A percentile compares a stretch with the other conserved stretches of the same genome.
Evolutionary conservation across 441 rosid species (phyloP).

Genomic region (Aquilaria agallochum): DNA sequence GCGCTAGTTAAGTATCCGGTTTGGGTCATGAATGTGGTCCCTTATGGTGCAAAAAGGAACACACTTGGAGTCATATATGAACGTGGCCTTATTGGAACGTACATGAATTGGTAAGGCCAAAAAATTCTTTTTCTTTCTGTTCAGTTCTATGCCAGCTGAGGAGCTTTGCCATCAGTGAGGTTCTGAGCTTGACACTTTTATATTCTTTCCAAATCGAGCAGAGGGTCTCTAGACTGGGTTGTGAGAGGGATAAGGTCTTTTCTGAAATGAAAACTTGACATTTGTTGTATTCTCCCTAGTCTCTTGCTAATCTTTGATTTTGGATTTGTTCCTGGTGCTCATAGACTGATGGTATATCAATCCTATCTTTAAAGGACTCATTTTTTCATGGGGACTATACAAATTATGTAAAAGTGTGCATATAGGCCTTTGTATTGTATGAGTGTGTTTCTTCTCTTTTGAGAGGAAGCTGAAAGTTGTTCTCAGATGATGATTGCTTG

Average conservation of each 20-base stretch:
- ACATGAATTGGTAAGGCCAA: slow-evolving; percentile 59
- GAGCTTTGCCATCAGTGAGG: no score
- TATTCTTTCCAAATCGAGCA: no score
- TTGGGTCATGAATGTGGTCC: slow-evolving; percentile 73
- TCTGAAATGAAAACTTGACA: no score
- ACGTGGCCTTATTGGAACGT: slow-evolving; percentile 68
- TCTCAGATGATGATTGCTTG: background rate
- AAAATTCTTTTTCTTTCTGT: background rate
- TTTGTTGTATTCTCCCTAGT: background rate
- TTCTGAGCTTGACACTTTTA: no score
- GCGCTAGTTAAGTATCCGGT: slow-evolving; percentile 44
- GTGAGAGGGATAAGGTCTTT: no score
- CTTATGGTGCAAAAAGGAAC: slow-evolving; percentile 33
- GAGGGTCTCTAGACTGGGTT: no score
- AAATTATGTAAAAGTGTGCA: no score
- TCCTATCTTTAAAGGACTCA: background rate
- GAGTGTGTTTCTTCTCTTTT: no score
- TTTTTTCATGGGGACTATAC: no score
- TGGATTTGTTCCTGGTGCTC: no score
- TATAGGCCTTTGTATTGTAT: no score
- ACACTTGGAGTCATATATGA: slow-evolving; percentile 59
- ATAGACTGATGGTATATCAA: background rate
- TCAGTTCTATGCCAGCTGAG: background rate
- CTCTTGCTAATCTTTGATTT: background rate
- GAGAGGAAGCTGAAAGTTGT: no score